phyloP scores from a whole-genome alignment of 176 grass and related monocot species.

The Eremochloa ophiuroides region DNA sequence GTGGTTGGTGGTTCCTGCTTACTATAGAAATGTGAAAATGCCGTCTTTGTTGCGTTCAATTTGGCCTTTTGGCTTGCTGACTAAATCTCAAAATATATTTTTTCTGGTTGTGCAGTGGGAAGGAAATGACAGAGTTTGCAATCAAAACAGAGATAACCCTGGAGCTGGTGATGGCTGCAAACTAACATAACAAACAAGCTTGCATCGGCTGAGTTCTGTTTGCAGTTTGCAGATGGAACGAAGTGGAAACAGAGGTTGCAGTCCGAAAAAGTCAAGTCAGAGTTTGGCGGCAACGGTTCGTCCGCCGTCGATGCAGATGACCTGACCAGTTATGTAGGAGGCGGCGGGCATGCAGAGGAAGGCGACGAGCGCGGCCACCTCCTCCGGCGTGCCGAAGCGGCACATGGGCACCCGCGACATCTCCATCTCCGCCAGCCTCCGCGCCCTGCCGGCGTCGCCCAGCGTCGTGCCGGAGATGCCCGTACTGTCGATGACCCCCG shows the following conservation, averaged over 20 bases:
- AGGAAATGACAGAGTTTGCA: no score
- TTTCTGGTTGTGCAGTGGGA: no score
- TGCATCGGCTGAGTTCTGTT: no score
- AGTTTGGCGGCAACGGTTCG: conserved; percentile 24
- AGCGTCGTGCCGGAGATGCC: conserved; percentile 21
- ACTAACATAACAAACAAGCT: no score
- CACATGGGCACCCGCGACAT: conserved; percentile 18
- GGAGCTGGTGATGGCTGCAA: no score
- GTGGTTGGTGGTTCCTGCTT: no score
- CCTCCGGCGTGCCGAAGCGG: conserved; percentile 28
- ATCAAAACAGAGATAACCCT: no score
- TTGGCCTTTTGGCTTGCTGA: no score
- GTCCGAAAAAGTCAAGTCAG: not conserved
- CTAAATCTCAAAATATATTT: no score
- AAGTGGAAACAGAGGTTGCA: no score
- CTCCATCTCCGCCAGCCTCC: conserved; percentile 14
- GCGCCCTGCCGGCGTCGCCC: conserved; percentile 6
- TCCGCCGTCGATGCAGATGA: conserved; percentile 50
- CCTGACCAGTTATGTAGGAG: conserved; percentile 41
- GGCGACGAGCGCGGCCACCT: conserved; percentile 33
- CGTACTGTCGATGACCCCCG: not conserved
- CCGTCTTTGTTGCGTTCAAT: no score
- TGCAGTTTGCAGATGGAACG: not conserved
- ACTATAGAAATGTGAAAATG: no score
- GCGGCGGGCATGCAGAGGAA: conserved; percentile 54